Conservation (phyloP, 1,284 basidiomycete species). For the Leccinum ponderosum region DNA sequence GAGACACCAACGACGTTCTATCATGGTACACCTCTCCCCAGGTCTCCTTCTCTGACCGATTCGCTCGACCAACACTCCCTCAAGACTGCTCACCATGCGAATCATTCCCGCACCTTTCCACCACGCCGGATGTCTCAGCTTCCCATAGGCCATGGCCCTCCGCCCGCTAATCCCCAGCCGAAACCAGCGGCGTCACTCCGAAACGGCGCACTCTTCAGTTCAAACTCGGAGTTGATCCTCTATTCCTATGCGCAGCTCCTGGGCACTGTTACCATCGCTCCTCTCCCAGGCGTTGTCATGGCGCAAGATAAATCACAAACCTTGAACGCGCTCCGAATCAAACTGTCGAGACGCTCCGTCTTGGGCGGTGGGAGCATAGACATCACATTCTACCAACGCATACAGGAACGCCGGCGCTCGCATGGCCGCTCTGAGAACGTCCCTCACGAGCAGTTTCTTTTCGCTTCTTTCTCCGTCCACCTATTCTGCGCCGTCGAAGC, state of each 20-base stretch:
- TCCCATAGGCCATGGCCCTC: conserved; percentile 48
- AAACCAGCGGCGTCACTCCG: conserved; percentile 27
- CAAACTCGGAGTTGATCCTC: conserved; percentile 70
- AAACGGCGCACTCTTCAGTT: conserved; percentile 42
- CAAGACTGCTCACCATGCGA: conserved; percentile 19
- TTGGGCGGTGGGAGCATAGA: conserved; percentile 80
- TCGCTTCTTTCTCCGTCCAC: conserved; percentile 49
- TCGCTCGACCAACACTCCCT: conserved; percentile 15
- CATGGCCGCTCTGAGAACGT: conserved; percentile 49
- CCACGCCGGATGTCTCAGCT: conserved; percentile 39
- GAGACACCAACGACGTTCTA: conserved; percentile 49
- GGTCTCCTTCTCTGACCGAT: conserved; percentile 25
- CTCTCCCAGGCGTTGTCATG: conserved; percentile 33
- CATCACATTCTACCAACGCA: conserved; percentile 46
- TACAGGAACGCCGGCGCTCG: conserved; percentile 35
- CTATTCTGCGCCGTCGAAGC: conserved; percentile 27
- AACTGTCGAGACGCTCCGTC: conserved; percentile 48
- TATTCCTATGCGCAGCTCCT: conserved; percentile 86
- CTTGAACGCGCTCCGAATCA: conserved; percentile 48
- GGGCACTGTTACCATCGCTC: conserved; percentile 56
- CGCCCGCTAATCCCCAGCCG: conserved; percentile 20
- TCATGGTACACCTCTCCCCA: conserved; percentile 38
- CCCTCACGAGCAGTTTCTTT: conserved; percentile 56
- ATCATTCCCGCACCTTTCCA: conserved; percentile 23
- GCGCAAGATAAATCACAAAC: conserved; percentile 43